Percentiles rank a stretch among this genome's conserved stretches.
phyloP scores from a whole-genome alignment of 805 yeast species.

The Candida rishiriensis region DNA sequence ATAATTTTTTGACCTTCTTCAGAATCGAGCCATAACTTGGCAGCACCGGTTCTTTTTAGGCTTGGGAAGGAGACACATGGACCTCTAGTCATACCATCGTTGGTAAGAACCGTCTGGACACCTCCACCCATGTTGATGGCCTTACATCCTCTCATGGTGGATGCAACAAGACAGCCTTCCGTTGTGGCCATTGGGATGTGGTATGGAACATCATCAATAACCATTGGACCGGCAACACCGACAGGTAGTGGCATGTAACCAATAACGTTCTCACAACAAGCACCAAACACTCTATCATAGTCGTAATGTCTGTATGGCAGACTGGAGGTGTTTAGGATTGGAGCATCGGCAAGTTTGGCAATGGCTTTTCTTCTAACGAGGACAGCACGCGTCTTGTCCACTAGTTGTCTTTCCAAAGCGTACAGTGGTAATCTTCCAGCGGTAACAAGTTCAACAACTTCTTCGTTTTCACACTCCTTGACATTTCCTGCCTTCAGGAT shows the following conservation, averaged over 20 bases:
- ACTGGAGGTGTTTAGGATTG: slow-evolving; percentile 63
- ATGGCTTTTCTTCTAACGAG: slow-evolving; percentile 89
- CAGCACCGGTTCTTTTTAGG: slow-evolving; percentile 84
- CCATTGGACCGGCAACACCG: slow-evolving; percentile 96
- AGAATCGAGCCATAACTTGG: slow-evolving; percentile 92
- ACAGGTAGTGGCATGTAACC: slow-evolving; percentile 96
- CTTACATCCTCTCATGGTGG: slow-evolving; percentile 98
- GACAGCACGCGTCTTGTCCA: slow-evolving; percentile 89
- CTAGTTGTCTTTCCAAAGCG: slow-evolving; percentile 89
- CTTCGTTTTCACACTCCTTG: slow-evolving; percentile 61
- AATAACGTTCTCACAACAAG: slow-evolving; percentile 98
- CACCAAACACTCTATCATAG: slow-evolving; percentile 94
- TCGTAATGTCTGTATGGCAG: slow-evolving; percentile 84
- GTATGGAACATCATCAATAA: slow-evolving; percentile 81
- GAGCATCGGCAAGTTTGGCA: slow-evolving; percentile 75
- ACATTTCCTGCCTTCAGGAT: slow-evolving; percentile 69
- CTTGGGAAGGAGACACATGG: slow-evolving; percentile 92
- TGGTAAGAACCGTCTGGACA: slow-evolving; percentile 82
- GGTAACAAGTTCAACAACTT: slow-evolving; percentile 66
- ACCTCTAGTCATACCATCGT: slow-evolving; percentile 99
- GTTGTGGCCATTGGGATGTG: slow-evolving; percentile 99
- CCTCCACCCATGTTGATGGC: slow-evolving; percentile 98
- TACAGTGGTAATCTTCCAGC: slow-evolving; percentile 83
- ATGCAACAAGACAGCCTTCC: slow-evolving; percentile 97
- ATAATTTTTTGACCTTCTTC: slow-evolving; percentile 83